Base-by-base conservation (phyloP, 2,329 filamentous ascomycete species). In the Fusarium longipes region DNA sequence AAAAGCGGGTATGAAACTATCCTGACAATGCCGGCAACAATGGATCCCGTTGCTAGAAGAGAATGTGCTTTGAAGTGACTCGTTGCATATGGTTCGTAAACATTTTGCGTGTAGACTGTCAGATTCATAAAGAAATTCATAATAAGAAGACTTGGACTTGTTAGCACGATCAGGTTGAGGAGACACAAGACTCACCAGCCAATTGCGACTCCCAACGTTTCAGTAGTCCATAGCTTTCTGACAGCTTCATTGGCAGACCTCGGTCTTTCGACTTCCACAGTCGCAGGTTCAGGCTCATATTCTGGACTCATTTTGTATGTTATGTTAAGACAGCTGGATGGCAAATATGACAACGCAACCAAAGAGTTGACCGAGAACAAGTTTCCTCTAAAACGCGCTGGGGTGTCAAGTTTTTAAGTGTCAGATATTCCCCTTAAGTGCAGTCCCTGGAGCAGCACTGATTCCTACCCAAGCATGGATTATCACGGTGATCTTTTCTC, bases 41-140 rank as follows among this genome's bases (percentile, higher is more conserved):
- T 70, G 2, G 66, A 18, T 0, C 66, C 67, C 2, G 67, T 70
- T 0, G 66, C 51, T 0, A 69, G 29, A 2, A 70, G 54, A 1
- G 67, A 69, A 15, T 69, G 67, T 0, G 58, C 63, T 3, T 70
- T 40, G 15, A 69, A 69, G n/a, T 70, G 63, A 6, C 67, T 69
- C 0, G 67, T 69, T 9, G 67, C 67, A 12, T 69, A 69, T 0
- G 67, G 66, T 11, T 69, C 67, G 14, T 70, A 70, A 1, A 69
- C 67, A 9, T 69, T 70, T 0, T 69, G 66, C 0, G 67, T 70
- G 10, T 69, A 69, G 3, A 70, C 67, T 2, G 59, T 64, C 6
- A 69, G 4, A 15, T 70, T 70, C 66, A 69, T 69, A 10, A 69
- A 69, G 11, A 70, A 69, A 47, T 67, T 70, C 66, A 69, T 69